Evolutionary conservation across 192 early-diverging fungal species (phyloP), one percentile per base, ranked within the genome.

Genomic region (Chytriomyces sp.): DNA sequence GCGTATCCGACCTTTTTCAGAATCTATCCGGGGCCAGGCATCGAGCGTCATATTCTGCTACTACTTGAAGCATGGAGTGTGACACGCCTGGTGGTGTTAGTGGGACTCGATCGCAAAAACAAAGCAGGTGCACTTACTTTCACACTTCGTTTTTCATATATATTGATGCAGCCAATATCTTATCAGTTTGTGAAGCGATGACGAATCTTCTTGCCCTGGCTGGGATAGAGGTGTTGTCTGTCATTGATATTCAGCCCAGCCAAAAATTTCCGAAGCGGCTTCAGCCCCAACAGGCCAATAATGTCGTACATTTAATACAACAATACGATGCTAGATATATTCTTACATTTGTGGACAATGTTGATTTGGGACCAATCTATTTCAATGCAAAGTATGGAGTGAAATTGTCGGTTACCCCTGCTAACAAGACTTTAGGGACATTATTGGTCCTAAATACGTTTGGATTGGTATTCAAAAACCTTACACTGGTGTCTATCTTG

Each of bases 261-360:
- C 41, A 44, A 44, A 19, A 44, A 44, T n/a, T n/a, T n/a, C n/a
- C n/a, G n/a, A n/a, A n/a, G n/a, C n/a, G n/a, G n/a, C n/a, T n/a
- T n/a, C n/a, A n/a, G n/a, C n/a, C n/a, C n/a, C n/a, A n/a, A n/a
- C n/a, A n/a, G n/a, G n/a, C n/a, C n/a, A n/a, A n/a, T n/a, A n/a
- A n/a, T n/a, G n/a, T n/a, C n/a, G n/a, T n/a, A n/a, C n/a, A n/a
- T n/a, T n/a, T n/a, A n/a, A n/a, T n/a, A n/a, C n/a, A n/a, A n/a
- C n/a, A n/a, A n/a, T n/a, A n/a, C 19, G 52, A 68, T 55, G 53
- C 65, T 6, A 19, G 65, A 68, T 68, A 68, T 3, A 68, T 68
- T 55, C 4, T 68, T 4, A 49, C 30, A 12, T 68, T 68, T 55
- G 53, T 55, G 6, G 32, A 53, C 19, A 49, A 10, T 0, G 34